Base-by-base conservation (phyloP, 129 eudicot species). In the Centrapalus pauciflorus region DNA sequence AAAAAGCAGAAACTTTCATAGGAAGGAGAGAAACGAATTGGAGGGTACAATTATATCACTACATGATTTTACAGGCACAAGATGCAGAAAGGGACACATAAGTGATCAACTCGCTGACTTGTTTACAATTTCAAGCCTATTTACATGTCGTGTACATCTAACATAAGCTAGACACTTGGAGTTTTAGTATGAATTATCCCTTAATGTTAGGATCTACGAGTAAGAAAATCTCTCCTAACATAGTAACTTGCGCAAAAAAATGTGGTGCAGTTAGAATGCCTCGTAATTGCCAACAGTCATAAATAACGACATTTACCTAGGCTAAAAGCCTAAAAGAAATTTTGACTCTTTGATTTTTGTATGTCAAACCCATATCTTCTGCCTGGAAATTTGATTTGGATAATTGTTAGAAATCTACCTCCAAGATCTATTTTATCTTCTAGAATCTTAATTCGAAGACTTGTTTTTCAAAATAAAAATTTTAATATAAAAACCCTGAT, bases 61-160 rank as follows among this genome's bases (percentile, higher is more conserved):
- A 14, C 49, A 34, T 19, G 20, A 24, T 61, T 61, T 2, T 23
- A 25, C 29, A n/a, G 41, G 41, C 41, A 27, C 13, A 64, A 45
- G 17, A 19, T 45, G 57, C 8, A 45, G 32, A 8, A 28, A 65
- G 17, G 57, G 26, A 45, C 38, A 14, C 56, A 64, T 27, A 10
- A 25, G n/a, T 24, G 69, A 64, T 64, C 56, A 28, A 41, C 56
- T 26, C 69, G 26, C 38, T 17, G 8, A 64, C 20, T 45, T 7
- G 49, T 27, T 61, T 64, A 8, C 16, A 38, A 64, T 45, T 64
- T 64, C 16, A 27, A 45, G 24, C 52, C 52, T 14, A 17, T 16
- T 46, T 10, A 46, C 14, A 46, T 16, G 52, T 23, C 14, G 17
- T 46, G n/a, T 46, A 46, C 21, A 16, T 6, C 4, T 45, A 46